These are phyloP conservation scores for Sporisorium sorghi DNA, from an alignment of 1,284 basidiomycete species.

Conservation along the genomic window DNA sequence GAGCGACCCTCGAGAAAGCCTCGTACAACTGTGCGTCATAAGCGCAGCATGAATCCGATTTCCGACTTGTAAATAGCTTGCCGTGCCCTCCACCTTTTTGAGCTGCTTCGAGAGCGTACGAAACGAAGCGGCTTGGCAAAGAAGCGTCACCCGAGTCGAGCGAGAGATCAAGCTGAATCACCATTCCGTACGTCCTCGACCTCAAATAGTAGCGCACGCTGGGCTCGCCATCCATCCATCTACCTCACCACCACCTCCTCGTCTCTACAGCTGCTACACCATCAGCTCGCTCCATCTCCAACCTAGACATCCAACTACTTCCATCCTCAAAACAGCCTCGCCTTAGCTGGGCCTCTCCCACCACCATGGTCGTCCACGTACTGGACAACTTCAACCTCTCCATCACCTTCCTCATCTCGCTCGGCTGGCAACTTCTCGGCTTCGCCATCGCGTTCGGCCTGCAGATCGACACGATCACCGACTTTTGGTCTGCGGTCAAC, in stretches of 20 bases:
- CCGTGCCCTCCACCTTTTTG: slow-evolving; percentile 17
- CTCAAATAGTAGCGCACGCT: slow-evolving; percentile 4
- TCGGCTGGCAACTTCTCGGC: slow-evolving; percentile 77
- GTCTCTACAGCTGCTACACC: background rate
- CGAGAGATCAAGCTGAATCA: slow-evolving; percentile 9
- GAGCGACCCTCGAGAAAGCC: too few relatives aligned
- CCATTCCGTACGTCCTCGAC: background rate
- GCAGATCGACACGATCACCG: slow-evolving; percentile 67
- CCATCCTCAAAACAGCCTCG: background rate
- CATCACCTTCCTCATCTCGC: slow-evolving; percentile 77
- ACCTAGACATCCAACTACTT: background rate
- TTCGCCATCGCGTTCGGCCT: slow-evolving; percentile 73
- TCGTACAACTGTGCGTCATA: slow-evolving; percentile 21
- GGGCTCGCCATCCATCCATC: background rate
- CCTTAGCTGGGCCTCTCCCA: background rate
- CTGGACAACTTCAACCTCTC: slow-evolving; percentile 78
- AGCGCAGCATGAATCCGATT: background rate
- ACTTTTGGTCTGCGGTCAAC: slow-evolving; percentile 62
- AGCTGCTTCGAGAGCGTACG: background rate
- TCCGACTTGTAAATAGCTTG: too few relatives aligned
- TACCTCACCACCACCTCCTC: background rate
- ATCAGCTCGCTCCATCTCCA: background rate
- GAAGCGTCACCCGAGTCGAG: background rate
- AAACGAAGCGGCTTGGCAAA: background rate
- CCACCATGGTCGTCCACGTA: slow-evolving; percentile 45